Conservation (phyloP, 1,284 basidiomycete species). For the Cutaneotrichosporon sp. region DNA sequence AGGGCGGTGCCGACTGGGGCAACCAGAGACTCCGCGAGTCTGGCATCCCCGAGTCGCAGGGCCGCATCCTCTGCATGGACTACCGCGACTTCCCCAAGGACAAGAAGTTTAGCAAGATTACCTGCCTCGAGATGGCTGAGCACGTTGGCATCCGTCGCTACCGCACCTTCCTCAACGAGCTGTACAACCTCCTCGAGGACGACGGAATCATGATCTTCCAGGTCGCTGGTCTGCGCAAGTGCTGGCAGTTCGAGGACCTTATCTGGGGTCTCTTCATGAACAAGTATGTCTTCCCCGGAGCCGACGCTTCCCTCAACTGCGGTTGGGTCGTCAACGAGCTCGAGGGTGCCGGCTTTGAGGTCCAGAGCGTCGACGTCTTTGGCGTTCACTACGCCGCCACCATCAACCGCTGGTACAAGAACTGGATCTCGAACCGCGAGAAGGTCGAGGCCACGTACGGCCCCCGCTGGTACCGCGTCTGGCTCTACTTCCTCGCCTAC, state of each 20-base stretch:
- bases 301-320: constrained; percentile 90
- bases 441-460: constrained; percentile 87
- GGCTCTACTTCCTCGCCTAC: constrained; percentile 87
- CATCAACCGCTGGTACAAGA: constrained; percentile 90
- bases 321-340: constrained; percentile 85
- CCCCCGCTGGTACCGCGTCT: constrained; percentile 82
- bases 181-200: constrained; percentile 92
- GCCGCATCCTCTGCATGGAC: constrained; percentile 90
- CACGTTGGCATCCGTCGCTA: constrained; percentile 97
- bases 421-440: constrained; percentile 88
- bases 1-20: constrained; percentile 90
- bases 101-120: constrained; percentile 88
- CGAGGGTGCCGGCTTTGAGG: constrained; percentile 91
- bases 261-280: constrained; percentile 87
- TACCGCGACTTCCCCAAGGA: constrained; percentile 87
- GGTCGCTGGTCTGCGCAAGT: constrained; percentile 88
- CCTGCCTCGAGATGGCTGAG: constrained; percentile 98
- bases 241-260: constrained; percentile 97
- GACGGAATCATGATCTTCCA: constrained; percentile 94
- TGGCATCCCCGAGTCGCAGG: constrained; percentile 71
- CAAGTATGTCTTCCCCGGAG: constrained; percentile 97
- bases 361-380: constrained; percentile 93
- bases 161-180: constrained; percentile 79
- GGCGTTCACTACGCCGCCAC: constrained; percentile 98
- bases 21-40: constrained; percentile 82